Evolutionary conservation across 1,284 basidiomycete genomes (phyloP), one percentile per base, ranked within the genome.

Genomic region (Rhodotorula mucilaginosa): DNA sequence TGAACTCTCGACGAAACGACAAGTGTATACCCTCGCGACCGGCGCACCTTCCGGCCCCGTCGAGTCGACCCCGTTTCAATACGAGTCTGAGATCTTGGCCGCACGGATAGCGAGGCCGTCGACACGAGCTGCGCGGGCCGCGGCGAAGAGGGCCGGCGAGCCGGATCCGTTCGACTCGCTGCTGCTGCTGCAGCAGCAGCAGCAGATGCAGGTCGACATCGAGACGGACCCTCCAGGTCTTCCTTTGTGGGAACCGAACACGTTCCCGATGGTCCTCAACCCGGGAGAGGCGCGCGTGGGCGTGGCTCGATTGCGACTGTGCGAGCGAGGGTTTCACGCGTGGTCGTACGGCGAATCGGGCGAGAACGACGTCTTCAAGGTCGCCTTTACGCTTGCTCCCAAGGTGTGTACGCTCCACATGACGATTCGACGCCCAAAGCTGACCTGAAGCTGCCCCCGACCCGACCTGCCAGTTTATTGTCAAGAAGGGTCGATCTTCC

Each of bases 321-420:
- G 54, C 54, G 54, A 56, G 26, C 54, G 54, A 13, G 54, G 54
- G 54, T 56, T 56, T 26, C 54, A 56, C 26, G 54, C 54, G 4
- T 78, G 75, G 57, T 70, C 72, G 58, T 34, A 74, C 31, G 77
- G 77, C 34, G 77, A 78, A 51, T 73, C 74, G 47, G 67, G 72
- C 31, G 44, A 58, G 51, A 75, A 66, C 56, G 58, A 56, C 23
- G 29, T 62, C 16, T 64, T 65, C 31, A 12, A 31, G 2, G 51
- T 72, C 7, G 15, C n/a, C 4, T 76, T 74, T 49, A 46, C 64
- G 16, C 54, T 76, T n/a, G 48, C 59, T 2, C 63, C 62, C 29
- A 61, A 61, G 59, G 75, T 74, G 57, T 31, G 74, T 65, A 44
- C 39, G 39, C 47, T 39, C 39, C 39, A 23, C 29, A 13, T 31